These are phyloP conservation scores for Botryotinia convoluta DNA, from an alignment of 2,329 filamentous ascomycete genomes.

Conservation along the genomic window DNA sequence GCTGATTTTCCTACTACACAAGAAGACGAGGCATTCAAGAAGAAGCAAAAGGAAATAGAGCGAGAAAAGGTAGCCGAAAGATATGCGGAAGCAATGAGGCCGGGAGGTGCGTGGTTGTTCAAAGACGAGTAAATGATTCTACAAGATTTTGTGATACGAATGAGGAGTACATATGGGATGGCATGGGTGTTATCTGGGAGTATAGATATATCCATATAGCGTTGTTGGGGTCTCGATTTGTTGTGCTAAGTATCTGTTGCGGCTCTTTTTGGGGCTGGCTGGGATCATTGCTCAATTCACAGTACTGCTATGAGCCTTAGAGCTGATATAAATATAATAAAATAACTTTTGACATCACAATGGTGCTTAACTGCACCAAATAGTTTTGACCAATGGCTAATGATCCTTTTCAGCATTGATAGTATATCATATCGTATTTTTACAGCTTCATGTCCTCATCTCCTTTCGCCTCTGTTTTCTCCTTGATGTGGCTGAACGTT, in stretches of 20 bases:
- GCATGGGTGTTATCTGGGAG: background rate
- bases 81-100: conserved; percentile 77
- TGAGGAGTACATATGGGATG: background rate
- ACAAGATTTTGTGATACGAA: background rate
- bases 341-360: background rate
- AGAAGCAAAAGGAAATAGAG: conserved; percentile 62
- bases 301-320: background rate
- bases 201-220: conserved; percentile 7
- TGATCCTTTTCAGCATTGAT: background rate
- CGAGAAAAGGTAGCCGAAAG: conserved; percentile 66
- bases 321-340: background rate
- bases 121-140: conserved; percentile 59
- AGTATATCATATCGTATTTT: background rate
- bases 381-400: background rate
- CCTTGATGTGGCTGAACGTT: conserved; percentile 24
- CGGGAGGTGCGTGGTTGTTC: conserved; percentile 75
- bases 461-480: background rate
- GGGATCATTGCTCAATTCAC: background rate
- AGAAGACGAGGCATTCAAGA: conserved; percentile 64
- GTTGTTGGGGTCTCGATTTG: background rate
- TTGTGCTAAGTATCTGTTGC: background rate
- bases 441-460: background rate
- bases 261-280: background rate
- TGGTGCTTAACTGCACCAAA: background rate
- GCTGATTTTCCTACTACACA: conserved; percentile 88